Evolutionary conservation across 2,329 filamentous ascomycete species (phyloP).

Genomic region (Verticillium dahliae): DNA sequence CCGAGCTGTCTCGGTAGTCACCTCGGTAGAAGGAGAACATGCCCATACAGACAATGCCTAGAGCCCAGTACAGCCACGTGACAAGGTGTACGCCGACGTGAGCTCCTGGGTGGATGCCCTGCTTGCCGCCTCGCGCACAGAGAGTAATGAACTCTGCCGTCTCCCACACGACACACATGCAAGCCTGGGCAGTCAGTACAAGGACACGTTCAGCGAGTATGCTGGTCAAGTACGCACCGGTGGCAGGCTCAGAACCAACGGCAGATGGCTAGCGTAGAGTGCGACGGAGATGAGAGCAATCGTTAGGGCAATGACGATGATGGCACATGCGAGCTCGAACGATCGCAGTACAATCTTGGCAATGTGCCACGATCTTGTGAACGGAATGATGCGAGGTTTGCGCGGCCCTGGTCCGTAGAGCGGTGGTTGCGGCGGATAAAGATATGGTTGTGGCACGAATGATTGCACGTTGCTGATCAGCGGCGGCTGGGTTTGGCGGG

Average conservation of each 20-base stretch:
- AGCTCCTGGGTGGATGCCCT: slow-evolving; percentile 34
- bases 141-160: slow-evolving; percentile 30
- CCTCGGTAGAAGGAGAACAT: slow-evolving; percentile 9
- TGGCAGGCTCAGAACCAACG: not conserved
- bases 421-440: slow-evolving; percentile 1
- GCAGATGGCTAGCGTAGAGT: not conserved
- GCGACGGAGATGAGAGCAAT: not conserved
- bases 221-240: slow-evolving; percentile 2
- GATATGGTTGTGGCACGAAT: not conserved
- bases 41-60: slow-evolving; percentile 17
- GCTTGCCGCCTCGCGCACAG: slow-evolving; percentile 20
- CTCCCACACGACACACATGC: slow-evolving; percentile 28
- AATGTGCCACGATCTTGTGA: slow-evolving; percentile 16
- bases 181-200: slow-evolving; percentile 19
- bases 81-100: slow-evolving; percentile 35
- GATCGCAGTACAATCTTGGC: slow-evolving; percentile 23
- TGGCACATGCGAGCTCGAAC: slow-evolving; percentile 16
- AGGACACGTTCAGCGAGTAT: not conserved
- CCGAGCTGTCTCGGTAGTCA: not conserved
- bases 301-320: slow-evolving; percentile 8
- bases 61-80: slow-evolving; percentile 28
- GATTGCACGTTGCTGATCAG: not conserved
- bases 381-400: slow-evolving; percentile 1
- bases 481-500: not conserved
- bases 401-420: not conserved